A percentile compares a stretch with the other conserved stretches of the same genome.
Evolutionary conservation across 148 eudicot genomes (phyloP).

Genomic region (Chenopodium suecicum): DNA sequence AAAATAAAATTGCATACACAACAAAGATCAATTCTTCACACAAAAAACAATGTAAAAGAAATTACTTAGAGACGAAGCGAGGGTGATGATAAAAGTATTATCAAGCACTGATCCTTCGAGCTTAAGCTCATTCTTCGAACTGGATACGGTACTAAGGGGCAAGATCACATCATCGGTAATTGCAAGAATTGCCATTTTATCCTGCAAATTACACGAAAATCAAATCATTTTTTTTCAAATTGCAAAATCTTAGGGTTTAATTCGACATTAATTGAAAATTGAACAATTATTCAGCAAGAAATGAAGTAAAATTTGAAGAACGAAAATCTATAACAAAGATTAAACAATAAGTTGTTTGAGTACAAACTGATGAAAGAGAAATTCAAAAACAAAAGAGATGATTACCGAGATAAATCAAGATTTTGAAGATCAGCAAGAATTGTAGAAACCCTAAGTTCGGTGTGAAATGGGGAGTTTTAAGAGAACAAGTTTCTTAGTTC

Average conservation of each 20-base stretch:
- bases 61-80: conserved; percentile 32
- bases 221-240: no score
- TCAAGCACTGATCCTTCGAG: conserved; percentile 18
- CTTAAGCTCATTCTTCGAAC: conserved; percentile 10
- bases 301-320: no score
- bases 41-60: background rate
- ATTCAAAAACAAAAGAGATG: background rate
- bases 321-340: no score
- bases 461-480: background rate
- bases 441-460: background rate
- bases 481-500: no score
- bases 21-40: background rate
- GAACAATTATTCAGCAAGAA: no score
- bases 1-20: background rate
- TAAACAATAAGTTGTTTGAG: no score
- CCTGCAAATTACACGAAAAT: conserved; percentile 11
- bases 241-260: no score
- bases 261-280: no score
- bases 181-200: conserved; percentile 31
- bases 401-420: background rate
- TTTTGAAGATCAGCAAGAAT: background rate
- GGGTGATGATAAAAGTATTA: conserved; percentile 30
- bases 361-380: background rate
- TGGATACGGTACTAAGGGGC: conserved; percentile 23
- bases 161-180: conserved; percentile 34